These are phyloP conservation scores for Leersia perrieri DNA, from an alignment of 176 grass and related monocot genomes.

Conservation along the genomic window DNA sequence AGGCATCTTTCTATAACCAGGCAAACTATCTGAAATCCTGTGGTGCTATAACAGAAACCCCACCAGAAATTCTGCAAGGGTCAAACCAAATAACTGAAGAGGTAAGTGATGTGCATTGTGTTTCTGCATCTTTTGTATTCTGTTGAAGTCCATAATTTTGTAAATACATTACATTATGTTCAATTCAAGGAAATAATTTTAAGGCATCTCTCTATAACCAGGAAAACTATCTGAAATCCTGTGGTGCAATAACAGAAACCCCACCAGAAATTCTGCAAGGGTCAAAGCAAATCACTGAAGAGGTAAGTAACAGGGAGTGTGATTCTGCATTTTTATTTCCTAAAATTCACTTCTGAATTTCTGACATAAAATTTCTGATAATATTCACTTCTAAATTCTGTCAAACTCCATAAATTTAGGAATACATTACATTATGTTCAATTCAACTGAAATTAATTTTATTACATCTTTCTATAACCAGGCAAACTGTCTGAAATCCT, in stretches of 20 bases:
- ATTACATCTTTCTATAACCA: slow-evolving; percentile 25
- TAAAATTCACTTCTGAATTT: not conserved
- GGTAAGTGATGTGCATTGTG: slow-evolving; percentile 18
- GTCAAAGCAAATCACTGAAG: not conserved
- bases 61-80: slow-evolving; percentile 38
- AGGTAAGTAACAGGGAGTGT: slow-evolving; percentile 20
- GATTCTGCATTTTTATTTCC: slow-evolving; percentile 22
- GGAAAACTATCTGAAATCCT: slow-evolving; percentile 74
- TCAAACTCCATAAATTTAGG: not conserved
- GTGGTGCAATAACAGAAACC: slow-evolving; percentile 56
- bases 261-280: slow-evolving; percentile 44
- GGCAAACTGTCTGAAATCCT: slow-evolving; percentile 73
- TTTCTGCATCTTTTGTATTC: slow-evolving; percentile 8
- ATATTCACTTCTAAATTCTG: too few species aligned
- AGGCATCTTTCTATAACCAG: slow-evolving; percentile 33
- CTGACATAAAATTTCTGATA: too few species aligned
- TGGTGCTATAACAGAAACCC: slow-evolving; percentile 58
- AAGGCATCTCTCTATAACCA: slow-evolving; percentile 27
- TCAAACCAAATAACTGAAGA: slow-evolving; percentile 1
- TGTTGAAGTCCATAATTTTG: too few species aligned
- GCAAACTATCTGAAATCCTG: slow-evolving; percentile 73
- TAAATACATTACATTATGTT: too few species aligned
- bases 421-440: not conserved
- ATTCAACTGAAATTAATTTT: not conserved
- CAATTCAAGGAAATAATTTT: too few species aligned